A percentile compares a stretch with the other conserved stretches of the same genome.
Conservation (phyloP, 257 asterid genomes). For the Jaltomata sinuosa region DNA sequence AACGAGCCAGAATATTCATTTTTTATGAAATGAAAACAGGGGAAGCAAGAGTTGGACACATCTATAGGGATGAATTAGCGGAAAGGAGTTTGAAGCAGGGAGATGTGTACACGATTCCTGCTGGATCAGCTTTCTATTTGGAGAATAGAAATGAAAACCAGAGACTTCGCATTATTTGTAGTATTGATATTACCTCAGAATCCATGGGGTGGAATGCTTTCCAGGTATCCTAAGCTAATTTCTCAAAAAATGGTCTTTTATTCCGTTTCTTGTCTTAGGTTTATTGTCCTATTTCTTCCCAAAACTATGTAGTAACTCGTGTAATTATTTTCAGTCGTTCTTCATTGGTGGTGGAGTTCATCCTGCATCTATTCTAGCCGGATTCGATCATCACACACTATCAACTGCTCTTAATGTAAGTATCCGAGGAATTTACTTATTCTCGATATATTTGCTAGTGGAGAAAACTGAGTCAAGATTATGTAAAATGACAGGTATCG, state of each 20-base stretch:
- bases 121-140: not conserved
- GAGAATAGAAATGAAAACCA: not conserved
- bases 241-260: not conserved
- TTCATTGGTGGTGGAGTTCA: slow-evolving; percentile 68
- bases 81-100: not conserved
- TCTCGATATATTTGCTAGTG: not conserved
- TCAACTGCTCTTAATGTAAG: slow-evolving; percentile 66
- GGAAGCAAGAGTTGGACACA: not conserved
- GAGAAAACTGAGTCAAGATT: not conserved
- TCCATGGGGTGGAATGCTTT: slow-evolving; percentile 16
- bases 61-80: not conserved
- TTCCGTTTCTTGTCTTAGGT: not conserved
- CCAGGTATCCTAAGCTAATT: slow-evolving; percentile 30
- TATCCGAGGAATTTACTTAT: not conserved
- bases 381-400: slow-evolving; percentile 35
- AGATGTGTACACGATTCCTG: not conserved
- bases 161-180: not conserved
- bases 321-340: slow-evolving; percentile 39
- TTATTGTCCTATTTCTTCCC: not conserved
- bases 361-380: slow-evolving; percentile 67
- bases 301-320: not conserved
- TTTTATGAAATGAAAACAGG: not conserved
- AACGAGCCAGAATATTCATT: not conserved
- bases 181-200: not conserved
- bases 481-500: slow-evolving; percentile 36